A percentile compares a stretch with the other conserved stretches of the same genome.
Evolutionary conservation across 1,284 basidiomycete genomes (phyloP).

Genomic region (Papiliotrema laurentii): DNA sequence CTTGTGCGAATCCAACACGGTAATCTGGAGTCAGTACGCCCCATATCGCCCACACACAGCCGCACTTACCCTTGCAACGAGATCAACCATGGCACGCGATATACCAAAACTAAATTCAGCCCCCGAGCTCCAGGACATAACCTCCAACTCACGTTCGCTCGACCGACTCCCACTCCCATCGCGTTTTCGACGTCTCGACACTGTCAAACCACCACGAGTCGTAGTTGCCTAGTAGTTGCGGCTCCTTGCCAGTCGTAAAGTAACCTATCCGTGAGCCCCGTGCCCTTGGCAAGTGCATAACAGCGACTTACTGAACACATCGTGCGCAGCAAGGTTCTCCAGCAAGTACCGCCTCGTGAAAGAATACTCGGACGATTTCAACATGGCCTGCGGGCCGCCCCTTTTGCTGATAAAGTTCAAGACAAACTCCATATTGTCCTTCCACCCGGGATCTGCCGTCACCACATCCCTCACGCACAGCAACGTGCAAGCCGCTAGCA

Average conservation of each 20-base stretch:
- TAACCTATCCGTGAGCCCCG: conserved; percentile 11
- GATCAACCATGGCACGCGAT: conserved; percentile 31
- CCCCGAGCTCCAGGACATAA: background rate
- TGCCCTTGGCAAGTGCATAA: background rate
- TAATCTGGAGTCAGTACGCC: conserved; percentile 12
- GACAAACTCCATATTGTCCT: conserved; percentile 36
- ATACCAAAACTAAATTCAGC: conserved; percentile 21
- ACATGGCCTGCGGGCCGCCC: conserved; percentile 33
- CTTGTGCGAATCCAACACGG: conserved; percentile 25
- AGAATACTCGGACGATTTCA: conserved; percentile 15
- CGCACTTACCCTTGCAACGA: conserved; percentile 29
- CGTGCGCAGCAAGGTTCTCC: conserved; percentile 32
- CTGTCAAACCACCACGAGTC: conserved; percentile 39
- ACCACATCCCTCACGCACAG: conserved; percentile 36
- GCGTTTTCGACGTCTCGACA: conserved; percentile 28
- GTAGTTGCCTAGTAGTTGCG: conserved; percentile 27
- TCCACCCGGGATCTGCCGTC: conserved; percentile 30
- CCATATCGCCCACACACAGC: background rate
- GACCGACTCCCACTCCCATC: conserved; percentile 38
- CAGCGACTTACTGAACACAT: conserved; percentile 26
- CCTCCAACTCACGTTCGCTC: conserved; percentile 18
- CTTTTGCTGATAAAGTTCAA: conserved; percentile 26
- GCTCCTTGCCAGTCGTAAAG: conserved; percentile 34
- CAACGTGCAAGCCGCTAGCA: conserved; percentile 32
- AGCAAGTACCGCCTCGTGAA: conserved; percentile 34